phyloP scores from a whole-genome alignment of 352 stramenopile species.

The Globisporangium polare region DNA sequence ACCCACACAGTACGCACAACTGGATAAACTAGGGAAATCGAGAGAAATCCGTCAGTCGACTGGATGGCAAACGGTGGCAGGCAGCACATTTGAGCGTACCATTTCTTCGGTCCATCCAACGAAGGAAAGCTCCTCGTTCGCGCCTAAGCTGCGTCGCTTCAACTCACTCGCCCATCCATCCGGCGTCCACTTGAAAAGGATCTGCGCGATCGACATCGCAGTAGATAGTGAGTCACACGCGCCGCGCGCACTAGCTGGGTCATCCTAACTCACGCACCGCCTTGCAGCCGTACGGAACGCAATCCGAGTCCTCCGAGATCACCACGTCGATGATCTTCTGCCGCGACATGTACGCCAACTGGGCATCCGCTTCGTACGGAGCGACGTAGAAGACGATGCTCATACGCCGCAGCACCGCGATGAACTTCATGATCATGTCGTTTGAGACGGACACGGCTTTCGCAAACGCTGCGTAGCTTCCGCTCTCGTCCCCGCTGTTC shows the following conservation, averaged over 20 bases:
- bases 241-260: neutral
- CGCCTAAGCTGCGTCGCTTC: constrained; percentile 68
- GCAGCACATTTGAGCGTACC: constrained; percentile 25
- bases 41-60: neutral
- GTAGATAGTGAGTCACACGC: neutral
- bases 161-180: constrained; percentile 88
- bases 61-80: neutral
- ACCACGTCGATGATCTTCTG: constrained; percentile 90
- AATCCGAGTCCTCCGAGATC: constrained; percentile 97
- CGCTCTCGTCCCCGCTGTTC: constrained; percentile 20
- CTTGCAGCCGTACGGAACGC: constrained; percentile 92
- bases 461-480: constrained; percentile 31
- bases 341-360: constrained; percentile 92
- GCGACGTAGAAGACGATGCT: constrained; percentile 92
- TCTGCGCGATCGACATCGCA: constrained; percentile 17
- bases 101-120: constrained; percentile 85
- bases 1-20: constrained; percentile 85
- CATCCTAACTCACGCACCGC: constrained; percentile 21
- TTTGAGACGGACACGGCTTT: constrained; percentile 64
- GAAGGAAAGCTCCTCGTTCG: constrained; percentile 81
- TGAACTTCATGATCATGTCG: constrained; percentile 70
- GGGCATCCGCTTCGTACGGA: constrained; percentile 97
- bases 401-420: constrained; percentile 55
- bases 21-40: constrained; percentile 51
- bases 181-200: constrained; percentile 94